These are phyloP conservation scores for Tolypocladium pustulatum DNA, from an alignment of 2,329 filamentous ascomycete genomes.

Conservation along the genomic window DNA sequence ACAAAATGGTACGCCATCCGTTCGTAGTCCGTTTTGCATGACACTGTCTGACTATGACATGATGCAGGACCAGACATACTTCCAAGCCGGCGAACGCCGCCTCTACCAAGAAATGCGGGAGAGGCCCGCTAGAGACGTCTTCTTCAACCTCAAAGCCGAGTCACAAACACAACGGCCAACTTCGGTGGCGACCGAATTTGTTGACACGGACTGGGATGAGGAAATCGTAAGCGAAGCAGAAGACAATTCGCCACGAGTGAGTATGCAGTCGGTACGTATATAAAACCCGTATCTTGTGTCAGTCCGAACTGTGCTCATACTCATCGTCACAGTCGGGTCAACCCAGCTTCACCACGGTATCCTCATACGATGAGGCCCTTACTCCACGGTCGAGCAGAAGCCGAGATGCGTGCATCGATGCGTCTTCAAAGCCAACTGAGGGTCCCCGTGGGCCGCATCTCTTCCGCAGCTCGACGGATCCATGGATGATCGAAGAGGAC, in stretches of 20 bases:
- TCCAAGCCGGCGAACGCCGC: conserved; percentile 23
- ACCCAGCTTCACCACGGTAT: conserved; percentile 75
- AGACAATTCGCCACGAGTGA: conserved; percentile 56
- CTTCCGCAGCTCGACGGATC: conserved; percentile 60
- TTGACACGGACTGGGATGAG: conserved; percentile 66
- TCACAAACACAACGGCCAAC: conserved; percentile 43
- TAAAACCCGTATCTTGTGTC: not conserved
- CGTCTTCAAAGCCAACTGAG: conserved; percentile 56
- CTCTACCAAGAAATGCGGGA: conserved; percentile 42
- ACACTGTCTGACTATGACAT: not conserved
- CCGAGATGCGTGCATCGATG: conserved; percentile 49
- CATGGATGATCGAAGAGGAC: conserved; percentile 29
- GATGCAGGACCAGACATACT: conserved; percentile 24
- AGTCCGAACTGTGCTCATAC: not conserved
- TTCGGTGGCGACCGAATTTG: conserved; percentile 67
- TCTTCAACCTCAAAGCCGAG: conserved; percentile 48
- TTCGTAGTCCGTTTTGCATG: too few relatives aligned
- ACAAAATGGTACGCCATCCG: conserved; percentile 21
- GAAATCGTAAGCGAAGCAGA: conserved; percentile 42
- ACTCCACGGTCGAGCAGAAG: conserved; percentile 62
- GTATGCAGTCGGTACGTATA: conserved; percentile 59
- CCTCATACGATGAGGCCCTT: conserved; percentile 72
- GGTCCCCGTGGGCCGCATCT: conserved; percentile 81
- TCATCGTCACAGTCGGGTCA: conserved; percentile 45
- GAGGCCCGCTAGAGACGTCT: conserved; percentile 42